Conservation (phyloP, 1,139 yeast genomes). For the Meyerozyma athensensis region DNA sequence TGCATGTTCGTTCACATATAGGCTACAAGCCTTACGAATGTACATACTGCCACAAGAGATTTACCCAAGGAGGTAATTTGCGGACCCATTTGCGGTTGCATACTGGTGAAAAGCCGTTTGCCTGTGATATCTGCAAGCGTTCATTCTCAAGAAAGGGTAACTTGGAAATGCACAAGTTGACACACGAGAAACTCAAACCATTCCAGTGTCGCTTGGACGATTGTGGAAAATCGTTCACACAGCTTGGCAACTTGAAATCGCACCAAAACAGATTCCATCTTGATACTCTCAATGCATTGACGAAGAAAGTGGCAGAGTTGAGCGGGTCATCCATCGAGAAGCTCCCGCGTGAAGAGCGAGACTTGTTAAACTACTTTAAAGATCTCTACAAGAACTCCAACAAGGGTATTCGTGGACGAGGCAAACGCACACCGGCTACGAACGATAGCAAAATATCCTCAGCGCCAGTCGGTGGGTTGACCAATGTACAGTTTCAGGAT, state of each 20-base stretch:
- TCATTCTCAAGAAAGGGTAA: constrained; percentile 86
- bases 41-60: constrained; percentile 69
- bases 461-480: background rate
- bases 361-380: constrained; percentile 70
- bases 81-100: constrained; percentile 84
- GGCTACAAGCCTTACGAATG: constrained; percentile 81
- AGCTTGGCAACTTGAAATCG: constrained; percentile 86
- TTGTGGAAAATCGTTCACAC: constrained; percentile 85
- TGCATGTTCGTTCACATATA: constrained; percentile 72
- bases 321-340: constrained; percentile 40
- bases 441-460: background rate
- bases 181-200: constrained; percentile 78
- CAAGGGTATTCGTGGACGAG: constrained; percentile 88
- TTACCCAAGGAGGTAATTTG: constrained; percentile 89
- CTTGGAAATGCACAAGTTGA: constrained; percentile 76
- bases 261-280: constrained; percentile 89
- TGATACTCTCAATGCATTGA: constrained; percentile 60
- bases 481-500: background rate
- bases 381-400: constrained; percentile 81
- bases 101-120: constrained; percentile 87
- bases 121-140: constrained; percentile 68
- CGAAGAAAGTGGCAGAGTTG: constrained; percentile 59
- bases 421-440: constrained; percentile 33
- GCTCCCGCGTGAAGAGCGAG: constrained; percentile 60
- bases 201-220: constrained; percentile 73